These are phyloP conservation scores for Fusarium illudens DNA, from an alignment of 2,329 filamentous ascomycete species.

Conservation along the genomic window DNA sequence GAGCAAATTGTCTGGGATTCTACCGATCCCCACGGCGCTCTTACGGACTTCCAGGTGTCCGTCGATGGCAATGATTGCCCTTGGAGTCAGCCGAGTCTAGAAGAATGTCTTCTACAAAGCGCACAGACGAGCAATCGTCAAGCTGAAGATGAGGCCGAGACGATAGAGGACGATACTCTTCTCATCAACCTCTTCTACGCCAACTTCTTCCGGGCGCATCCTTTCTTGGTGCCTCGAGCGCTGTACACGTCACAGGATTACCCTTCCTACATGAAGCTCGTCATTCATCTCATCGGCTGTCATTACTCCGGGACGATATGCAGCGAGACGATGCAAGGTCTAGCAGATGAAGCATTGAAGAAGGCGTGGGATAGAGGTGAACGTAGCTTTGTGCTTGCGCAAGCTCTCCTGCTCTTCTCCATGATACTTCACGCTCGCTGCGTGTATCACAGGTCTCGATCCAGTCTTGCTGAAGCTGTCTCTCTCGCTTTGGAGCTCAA, in stretches of 20 bases:
- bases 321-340: constrained; percentile 8
- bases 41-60: neutral
- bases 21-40: neutral
- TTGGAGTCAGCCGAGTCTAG: neutral
- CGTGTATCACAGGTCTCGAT: neutral
- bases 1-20: constrained; percentile 19
- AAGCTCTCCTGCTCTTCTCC: constrained; percentile 1
- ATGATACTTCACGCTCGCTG: neutral
- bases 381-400: neutral
- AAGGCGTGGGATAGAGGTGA: neutral
- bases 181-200: constrained; percentile 1
- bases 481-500: neutral
- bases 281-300: constrained; percentile 9
- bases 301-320: constrained; percentile 9
- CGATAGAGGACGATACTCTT: neutral
- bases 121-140: neutral
- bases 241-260: neutral
- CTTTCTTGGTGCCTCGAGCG: neutral
- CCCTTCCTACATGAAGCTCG: neutral
- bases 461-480: neutral
- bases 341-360: neutral
- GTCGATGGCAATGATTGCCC: neutral
- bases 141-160: neutral
- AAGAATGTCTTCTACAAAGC: neutral
- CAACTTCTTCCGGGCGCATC: constrained; percentile 1